Evolutionary conservation across 164 flowering plant genomes (phyloP), one percentile per base, ranked within the genome.

Genomic region (Umbellularia californica): DNA sequence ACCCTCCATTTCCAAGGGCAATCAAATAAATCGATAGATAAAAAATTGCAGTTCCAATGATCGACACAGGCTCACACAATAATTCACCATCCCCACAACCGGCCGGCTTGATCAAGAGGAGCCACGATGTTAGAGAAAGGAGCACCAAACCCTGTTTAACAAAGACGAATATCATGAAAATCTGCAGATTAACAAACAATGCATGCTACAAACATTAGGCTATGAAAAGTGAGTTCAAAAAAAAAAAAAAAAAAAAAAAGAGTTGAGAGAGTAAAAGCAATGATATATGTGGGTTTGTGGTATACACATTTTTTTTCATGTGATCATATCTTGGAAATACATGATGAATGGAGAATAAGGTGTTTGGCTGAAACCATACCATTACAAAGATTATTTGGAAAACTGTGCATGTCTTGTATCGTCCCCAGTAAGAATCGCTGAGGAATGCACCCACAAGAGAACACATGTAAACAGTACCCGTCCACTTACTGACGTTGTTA

Each of bases 1-100:
- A 91, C 0, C 98, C 98, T 3, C 98, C 97, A 75, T 92, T 88
- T 23, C 98, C 98, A 23, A 95, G 85, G 9, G 98, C 98, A 23
- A 93, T 80, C 3, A 95, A 17, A 65, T 95, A 95, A 3, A 93
- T 91, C 0, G 97, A 81, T 9, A 90, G 15, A 83, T 93, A 92
- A 74, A 95, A 93, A 0, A 88, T 20, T 17, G 64, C 76, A 1
- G 76, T 25, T 2, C 90, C 94, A 0, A 73, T 0, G 0, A 85
- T 6, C 2, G 94, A 84, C 0, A 79, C 9, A 1, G 87, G 84
- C 17, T 0, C 62, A 77, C 97, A 92, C 0, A 3, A 5, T 24
- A 74, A 3, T 20, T 60, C 19, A 17, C 87, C 87, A 23, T 76
- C 75, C 2, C 97, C 98, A 68, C 97, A 95, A 0, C 92, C 95